A percentile compares a stretch with the other conserved stretches of the same genome.
Evolutionary conservation across 2,329 filamentous ascomycete genomes (phyloP).

Genomic region (Exophiala viscosa): DNA sequence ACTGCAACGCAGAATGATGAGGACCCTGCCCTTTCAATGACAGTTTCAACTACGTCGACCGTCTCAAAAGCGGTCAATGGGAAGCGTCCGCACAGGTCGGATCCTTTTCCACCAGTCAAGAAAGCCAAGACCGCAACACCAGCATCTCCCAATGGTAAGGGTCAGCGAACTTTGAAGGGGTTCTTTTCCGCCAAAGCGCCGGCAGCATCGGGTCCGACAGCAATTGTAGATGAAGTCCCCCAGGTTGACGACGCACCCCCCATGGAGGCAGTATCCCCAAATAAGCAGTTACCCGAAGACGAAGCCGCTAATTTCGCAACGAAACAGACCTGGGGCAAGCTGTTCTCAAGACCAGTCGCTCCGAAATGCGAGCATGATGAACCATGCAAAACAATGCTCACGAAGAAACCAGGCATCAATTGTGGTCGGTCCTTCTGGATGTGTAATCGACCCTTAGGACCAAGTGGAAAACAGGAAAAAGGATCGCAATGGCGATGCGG

Average conservation of each 20-base stretch:
- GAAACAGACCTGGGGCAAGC: slow-evolving; percentile 80
- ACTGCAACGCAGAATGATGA: not conserved
- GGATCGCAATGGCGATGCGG: slow-evolving; percentile 82
- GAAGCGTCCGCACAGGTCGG: slow-evolving; percentile 39
- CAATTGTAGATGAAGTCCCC: not conserved
- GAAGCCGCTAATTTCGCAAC: slow-evolving; percentile 61
- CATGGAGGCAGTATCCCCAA: not conserved
- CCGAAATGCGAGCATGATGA: slow-evolving; percentile 87
- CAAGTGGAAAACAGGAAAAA: slow-evolving; percentile 77
- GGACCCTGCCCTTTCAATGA: not conserved
- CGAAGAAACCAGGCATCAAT: slow-evolving; percentile 87
- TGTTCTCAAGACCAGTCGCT: slow-evolving; percentile 69
- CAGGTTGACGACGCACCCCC: not conserved
- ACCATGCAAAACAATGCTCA: slow-evolving; percentile 75
- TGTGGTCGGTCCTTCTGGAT: slow-evolving; percentile 66
- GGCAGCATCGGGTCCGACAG: slow-evolving; percentile 5
- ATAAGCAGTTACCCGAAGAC: slow-evolving; percentile 25
- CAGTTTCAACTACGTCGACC: slow-evolving; percentile 2
- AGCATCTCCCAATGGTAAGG: slow-evolving; percentile 37
- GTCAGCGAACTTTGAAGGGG: slow-evolving; percentile 65
- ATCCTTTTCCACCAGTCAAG: slow-evolving; percentile 42
- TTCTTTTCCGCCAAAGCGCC: slow-evolving; percentile 68
- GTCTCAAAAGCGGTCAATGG: slow-evolving; percentile 26
- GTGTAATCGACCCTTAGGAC: slow-evolving; percentile 73
- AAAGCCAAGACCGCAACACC: slow-evolving; percentile 45